These are phyloP conservation scores for Pneumocystis murina DNA, from an alignment of 1,139 yeast genomes.

Conservation along the genomic window DNA sequence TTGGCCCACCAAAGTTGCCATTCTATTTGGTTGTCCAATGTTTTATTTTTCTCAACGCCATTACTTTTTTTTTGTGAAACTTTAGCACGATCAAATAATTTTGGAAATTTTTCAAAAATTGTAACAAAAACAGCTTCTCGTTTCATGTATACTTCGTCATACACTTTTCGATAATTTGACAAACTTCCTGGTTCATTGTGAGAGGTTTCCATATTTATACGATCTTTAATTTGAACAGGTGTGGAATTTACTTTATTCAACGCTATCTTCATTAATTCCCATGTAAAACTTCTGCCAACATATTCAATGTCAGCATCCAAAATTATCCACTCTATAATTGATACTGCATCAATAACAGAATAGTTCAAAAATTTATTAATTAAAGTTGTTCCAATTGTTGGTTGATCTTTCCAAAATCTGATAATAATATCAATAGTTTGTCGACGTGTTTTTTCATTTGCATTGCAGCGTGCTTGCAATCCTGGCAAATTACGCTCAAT, in stretches of 20 bases:
- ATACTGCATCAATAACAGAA: conserved; percentile 20
- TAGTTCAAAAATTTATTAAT: conserved; percentile 36
- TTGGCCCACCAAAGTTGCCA: background rate
- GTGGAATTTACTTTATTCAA: conserved; percentile 13
- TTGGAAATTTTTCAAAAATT: conserved; percentile 3
- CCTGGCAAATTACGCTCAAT: conserved; percentile 42
- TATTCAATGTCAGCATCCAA: conserved; percentile 8
- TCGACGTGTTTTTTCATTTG: conserved; percentile 28
- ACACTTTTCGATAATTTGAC: background rate
- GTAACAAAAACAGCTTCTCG: conserved; percentile 4
- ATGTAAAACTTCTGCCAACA: conserved; percentile 13
- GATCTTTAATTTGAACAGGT: conserved; percentile 9
- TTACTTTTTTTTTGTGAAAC: background rate
- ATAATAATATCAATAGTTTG: conserved; percentile 21
- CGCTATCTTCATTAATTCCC: conserved; percentile 16
- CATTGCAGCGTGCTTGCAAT: conserved; percentile 33
- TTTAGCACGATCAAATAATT: background rate
- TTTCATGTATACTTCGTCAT: conserved; percentile 3
- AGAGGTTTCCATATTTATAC: conserved; percentile 7
- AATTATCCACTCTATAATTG: conserved; percentile 16
- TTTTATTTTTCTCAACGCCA: background rate
- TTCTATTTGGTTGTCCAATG: background rate
- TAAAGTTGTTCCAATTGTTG: conserved; percentile 36
- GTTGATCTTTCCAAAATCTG: conserved; percentile 39
- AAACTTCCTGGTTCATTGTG: conserved; percentile 2